Evolutionary conservation across 2,329 filamentous ascomycete species (phyloP), one percentile per base, ranked within the genome.

Genomic region (Drechslera avenae): DNA sequence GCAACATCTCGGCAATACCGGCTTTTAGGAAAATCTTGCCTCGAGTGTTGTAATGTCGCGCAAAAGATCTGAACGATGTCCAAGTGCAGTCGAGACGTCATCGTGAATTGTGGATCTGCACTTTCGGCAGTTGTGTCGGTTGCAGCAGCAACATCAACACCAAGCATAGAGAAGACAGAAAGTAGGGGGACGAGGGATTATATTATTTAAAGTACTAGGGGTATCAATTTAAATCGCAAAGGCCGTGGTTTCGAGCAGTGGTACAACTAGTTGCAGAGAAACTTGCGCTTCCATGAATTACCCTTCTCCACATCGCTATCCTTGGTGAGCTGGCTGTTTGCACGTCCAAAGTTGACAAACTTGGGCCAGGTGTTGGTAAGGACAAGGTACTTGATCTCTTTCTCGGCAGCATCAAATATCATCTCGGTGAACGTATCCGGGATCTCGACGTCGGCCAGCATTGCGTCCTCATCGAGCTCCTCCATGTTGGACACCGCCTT

Each of bases 341-440:
- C 57, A n/a, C 55, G 56, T 40, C 56, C 57, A 31, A 61, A 49
- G 49, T 67, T 69, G 14, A 72, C 66, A 46, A 70, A 73, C 48
- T 70, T 72, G 1, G 69, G 69, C 69, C 70, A 73, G 0, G 69
- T 72, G 35, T 73, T 73, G 5, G 66, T 71, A 7, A 72, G 61
- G 4, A 71, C 62, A 8, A 73, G 57, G 36, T 73, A 72, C 48
- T 72, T 73, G 54, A 71, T 70, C 52, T 69, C 66, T 8, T 45
- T 56, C 57, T 73, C 69, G 3, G 69, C 66, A 4, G 43, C 39
- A 37, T 68, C 65, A 36, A 72, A 72, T 0, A 72, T 54, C 31
- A 62, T 54, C 21, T 69, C 64, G 3, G 52, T 53, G 33, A 72
- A 72, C 1, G 46, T 46, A 0, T 59, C 57, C 3, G 67, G 69